phyloP scores from a whole-genome alignment of 371 early-diverging fungal species.

The Mortierella sp. region DNA sequence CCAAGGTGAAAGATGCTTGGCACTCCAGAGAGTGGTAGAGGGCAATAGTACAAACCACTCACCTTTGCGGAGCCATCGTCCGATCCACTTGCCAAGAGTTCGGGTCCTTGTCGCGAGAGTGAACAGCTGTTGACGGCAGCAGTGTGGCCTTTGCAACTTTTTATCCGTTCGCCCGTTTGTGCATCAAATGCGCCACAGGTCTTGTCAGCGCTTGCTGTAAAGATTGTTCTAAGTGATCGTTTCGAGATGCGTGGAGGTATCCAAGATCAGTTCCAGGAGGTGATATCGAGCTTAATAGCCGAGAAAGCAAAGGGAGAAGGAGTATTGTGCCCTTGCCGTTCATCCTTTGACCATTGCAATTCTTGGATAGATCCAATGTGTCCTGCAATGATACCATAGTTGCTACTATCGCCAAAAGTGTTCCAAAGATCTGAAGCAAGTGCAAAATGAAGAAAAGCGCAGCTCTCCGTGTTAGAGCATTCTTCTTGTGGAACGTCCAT shows the following conservation, averaged over 20 bases:
- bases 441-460: too few species aligned
- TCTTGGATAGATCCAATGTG: constrained; percentile 89
- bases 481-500: too few species aligned
- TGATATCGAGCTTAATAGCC: too few species aligned
- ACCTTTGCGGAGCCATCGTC: constrained; percentile 79
- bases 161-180: constrained; percentile 79
- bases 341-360: constrained; percentile 91
- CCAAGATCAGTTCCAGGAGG: too few species aligned
- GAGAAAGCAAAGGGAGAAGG: too few species aligned
- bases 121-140: constrained; percentile 81
- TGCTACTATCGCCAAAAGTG: constrained; percentile 87
- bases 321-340: constrained; percentile 57
- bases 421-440: constrained; percentile 81
- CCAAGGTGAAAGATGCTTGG: too few species aligned
- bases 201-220: constrained; percentile 65
- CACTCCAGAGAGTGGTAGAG: too few species aligned
- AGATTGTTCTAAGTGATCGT: constrained; percentile 24
- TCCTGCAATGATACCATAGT: constrained; percentile 87
- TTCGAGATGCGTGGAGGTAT: too few species aligned
- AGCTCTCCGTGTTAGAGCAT: too few species aligned
- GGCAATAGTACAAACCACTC: background rate
- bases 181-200: constrained; percentile 57
- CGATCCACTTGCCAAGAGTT: constrained; percentile 76
- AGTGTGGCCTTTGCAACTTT: constrained; percentile 80
- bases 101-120: constrained; percentile 70